Conservation (phyloP, 2,329 filamentous ascomycete genomes). For the Pseudodiploospora longispora region DNA sequence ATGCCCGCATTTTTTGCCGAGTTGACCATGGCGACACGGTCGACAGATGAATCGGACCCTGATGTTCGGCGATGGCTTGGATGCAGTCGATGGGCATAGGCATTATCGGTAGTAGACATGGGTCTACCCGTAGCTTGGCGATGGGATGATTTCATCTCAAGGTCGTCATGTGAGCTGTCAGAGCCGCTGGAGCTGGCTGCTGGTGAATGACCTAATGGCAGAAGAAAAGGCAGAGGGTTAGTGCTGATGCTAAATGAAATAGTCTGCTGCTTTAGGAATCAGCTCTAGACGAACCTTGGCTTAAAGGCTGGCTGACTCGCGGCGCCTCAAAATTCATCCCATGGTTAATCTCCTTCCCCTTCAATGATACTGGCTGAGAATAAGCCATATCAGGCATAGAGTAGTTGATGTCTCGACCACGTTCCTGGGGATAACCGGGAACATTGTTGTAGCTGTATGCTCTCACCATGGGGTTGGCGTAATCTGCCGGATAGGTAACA, state of each 20-base stretch:
- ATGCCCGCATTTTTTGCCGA: conserved; percentile 9
- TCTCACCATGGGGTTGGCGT: conserved; percentile 29
- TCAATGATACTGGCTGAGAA: conserved; percentile 22
- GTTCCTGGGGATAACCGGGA: conserved; percentile 20
- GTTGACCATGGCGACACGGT: conserved; percentile 12
- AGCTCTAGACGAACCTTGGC: conserved; percentile 23
- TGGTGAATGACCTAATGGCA: conserved; percentile 15
- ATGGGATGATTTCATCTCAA: conserved; percentile 28
- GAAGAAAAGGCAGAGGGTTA: background rate
- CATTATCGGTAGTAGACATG: too few relatives aligned
- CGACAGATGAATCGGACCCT: conserved; percentile 23
- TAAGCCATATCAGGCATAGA: conserved; percentile 16
- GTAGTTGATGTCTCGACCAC: conserved; percentile 24
- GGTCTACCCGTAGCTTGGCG: background rate
- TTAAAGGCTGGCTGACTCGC: conserved; percentile 28
- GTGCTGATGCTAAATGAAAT: background rate
- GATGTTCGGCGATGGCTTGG: conserved; percentile 20
- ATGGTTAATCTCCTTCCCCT: conserved; percentile 36
- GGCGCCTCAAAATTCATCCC: conserved; percentile 22
- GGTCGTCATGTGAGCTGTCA: conserved; percentile 30
- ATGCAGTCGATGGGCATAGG: conserved; percentile 13
- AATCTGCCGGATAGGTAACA: conserved; percentile 37
- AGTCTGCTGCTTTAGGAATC: background rate
- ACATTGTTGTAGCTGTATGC: conserved; percentile 36
- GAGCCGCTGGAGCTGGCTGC: conserved; percentile 30